phyloP scores from a whole-genome alignment of 345 rosid species.

The Citrus hindsii region DNA sequence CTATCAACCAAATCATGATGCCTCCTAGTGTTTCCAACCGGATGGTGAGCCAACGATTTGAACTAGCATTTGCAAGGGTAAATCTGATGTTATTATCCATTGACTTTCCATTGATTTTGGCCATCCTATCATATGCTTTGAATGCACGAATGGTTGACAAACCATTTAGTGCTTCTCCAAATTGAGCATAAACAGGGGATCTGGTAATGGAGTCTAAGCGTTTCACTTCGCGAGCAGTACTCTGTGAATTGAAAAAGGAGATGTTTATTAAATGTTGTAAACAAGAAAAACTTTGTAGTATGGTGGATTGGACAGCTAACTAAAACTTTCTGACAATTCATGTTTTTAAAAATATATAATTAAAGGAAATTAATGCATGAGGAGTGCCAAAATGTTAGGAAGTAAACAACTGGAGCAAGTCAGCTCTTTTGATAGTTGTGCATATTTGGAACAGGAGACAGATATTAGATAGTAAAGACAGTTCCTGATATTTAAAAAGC shows the following conservation, averaged over 20 bases:
- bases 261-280: not conserved
- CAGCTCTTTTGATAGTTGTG: not conserved
- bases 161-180: constrained; percentile 96
- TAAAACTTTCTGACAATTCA: not conserved
- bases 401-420: not conserved
- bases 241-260: constrained; percentile 36
- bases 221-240: constrained; percentile 90
- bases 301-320: not conserved
- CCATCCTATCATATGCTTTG: constrained; percentile 86
- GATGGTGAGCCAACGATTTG: constrained; percentile 83
- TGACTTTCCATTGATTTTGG: constrained; percentile 66
- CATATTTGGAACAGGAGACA: not conserved
- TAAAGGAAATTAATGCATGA: not conserved
- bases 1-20: constrained; percentile 89
- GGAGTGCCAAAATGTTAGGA: not conserved
- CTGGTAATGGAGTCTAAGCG: constrained; percentile 87
- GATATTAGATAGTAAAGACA: not conserved
- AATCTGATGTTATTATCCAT: constrained; percentile 93
- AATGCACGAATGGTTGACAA: constrained; percentile 83
- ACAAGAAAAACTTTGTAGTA: not conserved
- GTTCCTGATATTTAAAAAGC: not conserved
- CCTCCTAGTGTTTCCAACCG: constrained; percentile 88
- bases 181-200: constrained; percentile 90
- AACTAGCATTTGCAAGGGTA: constrained; percentile 76
- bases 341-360: not conserved